Evolutionary conservation across 2,329 filamentous ascomycete species (phyloP), one percentile per base, ranked within the genome.

Genomic region (Trichoderma sp.): DNA sequence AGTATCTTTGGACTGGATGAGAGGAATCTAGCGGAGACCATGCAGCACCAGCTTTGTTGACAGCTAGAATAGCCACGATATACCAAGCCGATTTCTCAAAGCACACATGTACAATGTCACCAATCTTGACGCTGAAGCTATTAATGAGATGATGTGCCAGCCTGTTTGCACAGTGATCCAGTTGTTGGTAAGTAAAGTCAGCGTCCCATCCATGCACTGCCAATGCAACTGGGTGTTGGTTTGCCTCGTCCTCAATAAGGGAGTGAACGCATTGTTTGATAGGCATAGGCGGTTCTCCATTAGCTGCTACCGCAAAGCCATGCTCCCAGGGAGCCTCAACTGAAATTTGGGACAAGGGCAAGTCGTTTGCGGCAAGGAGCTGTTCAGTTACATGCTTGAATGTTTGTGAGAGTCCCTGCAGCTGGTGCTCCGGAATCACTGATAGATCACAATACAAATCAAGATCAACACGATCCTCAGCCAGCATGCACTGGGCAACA

Each of bases 111-210:
- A 69, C 34, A 4, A 67, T 22, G 3, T 67, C 35, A 5, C 54
- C 64, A 25, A 9, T 37, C 12, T 37, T 50, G 17, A 80, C 70
- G 1, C 35, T n/a, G 5, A 52, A 35, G 1, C 5, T 45, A 6
- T 17, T 13, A 17, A 69, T 54, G 1, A 72, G 59, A 6, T 69
- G 35, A 37, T 45, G 12, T 2, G 71, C 70, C 7, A 72, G 48
- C 2, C 39, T 52, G 17, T 68, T 67, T 7, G 67, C 42, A 12
- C 48, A 45, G 8, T 8, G 1, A 17, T 71, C 50, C 22, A 82
- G 71, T 25, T 82, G 74, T 48, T 72, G 60, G 64, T 82, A 82
- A 8, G 79, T 80, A 79, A 77, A 54, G 70, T 63, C 5, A 77
- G 78, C 68, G 10, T 69, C 68, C 42, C 53, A 69, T 12, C 29